Percentiles rank a stretch among this genome's conserved stretches.
Evolutionary conservation across 345 rosid species (phyloP).

Genomic region (Ceriops decandra): DNA sequence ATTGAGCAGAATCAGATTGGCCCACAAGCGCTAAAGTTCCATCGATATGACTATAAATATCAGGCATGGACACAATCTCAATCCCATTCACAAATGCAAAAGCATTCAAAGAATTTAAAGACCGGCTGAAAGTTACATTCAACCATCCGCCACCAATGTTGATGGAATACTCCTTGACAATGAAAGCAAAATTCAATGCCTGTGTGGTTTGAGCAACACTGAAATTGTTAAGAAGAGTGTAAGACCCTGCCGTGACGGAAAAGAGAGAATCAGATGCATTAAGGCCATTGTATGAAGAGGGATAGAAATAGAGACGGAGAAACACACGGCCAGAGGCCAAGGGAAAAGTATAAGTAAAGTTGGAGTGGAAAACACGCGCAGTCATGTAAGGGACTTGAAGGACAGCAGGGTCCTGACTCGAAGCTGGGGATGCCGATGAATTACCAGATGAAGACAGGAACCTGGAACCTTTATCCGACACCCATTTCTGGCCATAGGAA

Average conservation of each 20-base stretch:
- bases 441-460: not conserved
- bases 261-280: not conserved
- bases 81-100: constrained; percentile 10
- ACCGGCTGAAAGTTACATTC: constrained; percentile 9
- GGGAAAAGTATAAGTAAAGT: not conserved
- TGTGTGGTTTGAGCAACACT: not conserved
- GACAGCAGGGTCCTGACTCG: not conserved
- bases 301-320: constrained; percentile 15
- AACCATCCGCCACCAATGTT: not conserved
- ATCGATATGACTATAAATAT: constrained; percentile 11
- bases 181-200: not conserved
- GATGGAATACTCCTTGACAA: constrained; percentile 10
- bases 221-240: constrained; percentile 5
- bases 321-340: not conserved
- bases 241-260: not conserved
- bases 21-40: constrained; percentile 20
- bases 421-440: not conserved
- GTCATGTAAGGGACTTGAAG: not conserved
- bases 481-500: constrained; percentile 1
- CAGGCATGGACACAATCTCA: constrained; percentile 10
- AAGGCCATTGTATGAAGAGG: not conserved
- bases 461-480: not conserved
- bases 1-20: not conserved
- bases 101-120: not conserved
- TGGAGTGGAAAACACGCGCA: constrained; percentile 2